These are phyloP conservation scores for Canna indica DNA, from an alignment of 176 grass and related monocot genomes.

Conservation along the genomic window DNA sequence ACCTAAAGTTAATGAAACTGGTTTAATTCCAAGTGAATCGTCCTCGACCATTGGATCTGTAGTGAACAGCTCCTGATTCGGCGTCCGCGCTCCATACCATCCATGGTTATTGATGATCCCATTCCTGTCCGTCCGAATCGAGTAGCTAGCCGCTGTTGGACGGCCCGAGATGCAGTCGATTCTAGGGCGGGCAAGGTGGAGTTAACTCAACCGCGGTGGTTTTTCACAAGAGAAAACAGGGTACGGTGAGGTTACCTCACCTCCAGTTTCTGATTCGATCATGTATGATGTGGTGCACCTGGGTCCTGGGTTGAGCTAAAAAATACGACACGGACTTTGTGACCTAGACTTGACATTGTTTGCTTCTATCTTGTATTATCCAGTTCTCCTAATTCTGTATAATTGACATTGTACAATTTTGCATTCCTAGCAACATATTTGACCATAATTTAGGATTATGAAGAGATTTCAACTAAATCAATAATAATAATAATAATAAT, in stretches of 20 bases:
- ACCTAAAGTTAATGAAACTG: background rate
- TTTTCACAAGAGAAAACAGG: background rate
- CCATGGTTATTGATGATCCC: background rate
- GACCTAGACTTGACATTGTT: too few relatives aligned
- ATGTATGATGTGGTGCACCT: too few relatives aligned
- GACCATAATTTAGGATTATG: too few relatives aligned
- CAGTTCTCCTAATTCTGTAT: too few relatives aligned
- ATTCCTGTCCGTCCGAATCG: background rate
- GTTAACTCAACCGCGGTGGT: background rate
- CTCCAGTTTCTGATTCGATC: background rate
- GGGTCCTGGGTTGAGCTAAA: too few relatives aligned
- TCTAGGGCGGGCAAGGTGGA: background rate
- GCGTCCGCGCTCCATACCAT: background rate
- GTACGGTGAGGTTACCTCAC: background rate
- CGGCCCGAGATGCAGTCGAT: accelerated
- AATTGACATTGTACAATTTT: too few relatives aligned
- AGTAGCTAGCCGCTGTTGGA: conserved; percentile 9
- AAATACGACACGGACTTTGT: too few relatives aligned
- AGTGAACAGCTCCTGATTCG: background rate
- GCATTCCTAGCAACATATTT: too few relatives aligned
- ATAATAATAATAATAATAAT: too few relatives aligned
- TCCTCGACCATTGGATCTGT: background rate
- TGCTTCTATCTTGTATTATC: too few relatives aligned
- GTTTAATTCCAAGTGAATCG: background rate
- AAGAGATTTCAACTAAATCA: too few relatives aligned